These are phyloP conservation scores for Penicillium sp. DNA, from an alignment of 2,329 filamentous ascomycete species.

Conservation along the genomic window DNA sequence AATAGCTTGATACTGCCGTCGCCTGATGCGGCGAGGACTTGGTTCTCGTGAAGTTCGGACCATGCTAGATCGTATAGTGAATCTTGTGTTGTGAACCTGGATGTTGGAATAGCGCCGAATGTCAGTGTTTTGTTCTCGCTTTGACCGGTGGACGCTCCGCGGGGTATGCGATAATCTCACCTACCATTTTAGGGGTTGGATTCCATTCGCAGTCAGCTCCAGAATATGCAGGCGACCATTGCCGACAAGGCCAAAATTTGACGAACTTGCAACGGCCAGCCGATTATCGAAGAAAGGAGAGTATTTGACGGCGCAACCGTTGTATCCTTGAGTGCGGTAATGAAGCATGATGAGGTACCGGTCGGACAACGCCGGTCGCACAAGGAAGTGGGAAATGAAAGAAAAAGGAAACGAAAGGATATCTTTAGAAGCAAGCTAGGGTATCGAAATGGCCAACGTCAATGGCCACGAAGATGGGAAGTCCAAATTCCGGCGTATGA, in stretches of 20 bases:
- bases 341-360: constrained; percentile 69
- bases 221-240: constrained; percentile 89
- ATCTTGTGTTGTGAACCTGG: constrained; percentile 92
- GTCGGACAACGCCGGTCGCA: constrained; percentile 8
- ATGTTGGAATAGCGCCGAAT: constrained; percentile 4
- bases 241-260: constrained; percentile 95
- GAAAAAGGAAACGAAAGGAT: not conserved
- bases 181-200: constrained; percentile 79
- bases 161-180: constrained; percentile 5
- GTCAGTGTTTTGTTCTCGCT: not conserved
- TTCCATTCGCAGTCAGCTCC: constrained; percentile 76
- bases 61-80: constrained; percentile 92
- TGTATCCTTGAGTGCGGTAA: constrained; percentile 89
- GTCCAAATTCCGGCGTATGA: constrained; percentile 10
- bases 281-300: constrained; percentile 97
- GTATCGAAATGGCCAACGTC: constrained; percentile 12
- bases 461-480: constrained; percentile 2
- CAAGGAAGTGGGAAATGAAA: not conserved
- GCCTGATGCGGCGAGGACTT: constrained; percentile 82
- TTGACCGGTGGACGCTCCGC: not conserved
- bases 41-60: constrained; percentile 96
- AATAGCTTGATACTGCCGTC: constrained; percentile 95
- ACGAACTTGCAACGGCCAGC: constrained; percentile 82
- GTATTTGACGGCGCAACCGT: constrained; percentile 96
- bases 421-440: not conserved